Base-by-base conservation (phyloP, 768 basidiomycete genomes). In the Tubosaeta brunneosetosa region DNA sequence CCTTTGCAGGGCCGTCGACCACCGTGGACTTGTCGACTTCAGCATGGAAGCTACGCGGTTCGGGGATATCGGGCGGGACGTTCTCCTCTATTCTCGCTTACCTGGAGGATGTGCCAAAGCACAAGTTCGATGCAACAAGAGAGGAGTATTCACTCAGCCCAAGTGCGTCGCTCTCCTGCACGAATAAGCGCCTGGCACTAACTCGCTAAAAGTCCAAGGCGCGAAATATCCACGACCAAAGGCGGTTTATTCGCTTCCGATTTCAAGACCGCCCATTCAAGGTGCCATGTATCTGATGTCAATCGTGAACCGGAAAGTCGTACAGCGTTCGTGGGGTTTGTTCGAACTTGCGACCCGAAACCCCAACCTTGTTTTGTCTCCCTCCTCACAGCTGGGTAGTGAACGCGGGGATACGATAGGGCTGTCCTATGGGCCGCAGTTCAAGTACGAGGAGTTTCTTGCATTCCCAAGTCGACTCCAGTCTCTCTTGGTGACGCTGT, bases 391-490 rank as follows among this genome's bases (percentile, higher is more conserved):
- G 55, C 65, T 51, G 56, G 65, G 8, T 12, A 44, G 17, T 31
- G 47, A 50, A 56, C 54, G 50, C 33, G 49, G 60, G 52, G 50
- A 66, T 11, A 41, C 60, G 25, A 48, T 56, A 38, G 55, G 50
- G 32, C 51, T 64, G 2, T 46, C 67, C 13, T 94, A 94, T 61
- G 94, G 90, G 6, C 73, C 81, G 0, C 62, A 77, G 3, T 92
- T 97, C 74, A 72, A 72, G 42, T 95, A 94, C 65, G 82, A 84
- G 47, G 92, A 94, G 66, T 86, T 87, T 52, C 17, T 79, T 57
- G 71, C 68, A 4, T 74, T 71, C 45, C 63, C 69, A 4, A 73
- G 71, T 32, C 65, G 63, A 22, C 5, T 82, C 4, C 61, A 71
- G n/a, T 74, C 80, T 12, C 42, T 77, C 6, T 12, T 77, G 2